Conservation (phyloP, 2,329 filamentous ascomycete species). For the Drechslera avenae region DNA sequence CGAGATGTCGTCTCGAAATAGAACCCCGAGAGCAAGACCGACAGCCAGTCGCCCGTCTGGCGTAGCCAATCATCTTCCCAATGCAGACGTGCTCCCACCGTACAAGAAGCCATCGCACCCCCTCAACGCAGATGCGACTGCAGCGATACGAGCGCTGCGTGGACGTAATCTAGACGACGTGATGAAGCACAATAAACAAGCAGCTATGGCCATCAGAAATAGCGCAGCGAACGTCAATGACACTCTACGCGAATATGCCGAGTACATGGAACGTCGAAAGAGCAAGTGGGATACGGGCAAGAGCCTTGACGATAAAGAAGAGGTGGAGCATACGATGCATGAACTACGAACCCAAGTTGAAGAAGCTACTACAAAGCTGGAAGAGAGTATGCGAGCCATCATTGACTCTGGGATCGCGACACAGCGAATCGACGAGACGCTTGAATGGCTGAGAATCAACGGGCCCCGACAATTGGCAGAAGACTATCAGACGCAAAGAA, state of each 20-base stretch:
- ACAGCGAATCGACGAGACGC: constrained; percentile 50
- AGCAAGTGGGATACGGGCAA: constrained; percentile 45
- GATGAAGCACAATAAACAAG: constrained; percentile 55
- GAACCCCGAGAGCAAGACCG: constrained; percentile 15
- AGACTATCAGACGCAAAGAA: constrained; percentile 44
- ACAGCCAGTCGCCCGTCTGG: constrained; percentile 18
- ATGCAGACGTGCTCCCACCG: constrained; percentile 47
- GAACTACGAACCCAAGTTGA: constrained; percentile 54
- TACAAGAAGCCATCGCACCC: constrained; percentile 61
- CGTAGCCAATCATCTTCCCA: constrained; percentile 4
- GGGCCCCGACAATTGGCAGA: constrained; percentile 34
- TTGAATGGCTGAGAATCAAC: constrained; percentile 52
- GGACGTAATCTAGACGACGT: constrained; percentile 52
- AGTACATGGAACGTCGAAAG: constrained; percentile 44
- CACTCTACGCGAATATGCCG: constrained; percentile 50
- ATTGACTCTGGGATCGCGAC: constrained; percentile 62
- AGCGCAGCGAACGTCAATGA: constrained; percentile 63
- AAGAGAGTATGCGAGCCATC: constrained; percentile 61
- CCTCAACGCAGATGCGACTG: constrained; percentile 55
- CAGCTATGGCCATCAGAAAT: constrained; percentile 54
- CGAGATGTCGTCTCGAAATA: constrained; percentile 34
- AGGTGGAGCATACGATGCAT: constrained; percentile 48
- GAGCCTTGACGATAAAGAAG: constrained; percentile 46
- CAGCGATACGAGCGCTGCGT: constrained; percentile 54
- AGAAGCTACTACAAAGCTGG: constrained; percentile 60